Evolutionary conservation across 345 rosid species (phyloP).

Genomic region (Psidium guajava): DNA sequence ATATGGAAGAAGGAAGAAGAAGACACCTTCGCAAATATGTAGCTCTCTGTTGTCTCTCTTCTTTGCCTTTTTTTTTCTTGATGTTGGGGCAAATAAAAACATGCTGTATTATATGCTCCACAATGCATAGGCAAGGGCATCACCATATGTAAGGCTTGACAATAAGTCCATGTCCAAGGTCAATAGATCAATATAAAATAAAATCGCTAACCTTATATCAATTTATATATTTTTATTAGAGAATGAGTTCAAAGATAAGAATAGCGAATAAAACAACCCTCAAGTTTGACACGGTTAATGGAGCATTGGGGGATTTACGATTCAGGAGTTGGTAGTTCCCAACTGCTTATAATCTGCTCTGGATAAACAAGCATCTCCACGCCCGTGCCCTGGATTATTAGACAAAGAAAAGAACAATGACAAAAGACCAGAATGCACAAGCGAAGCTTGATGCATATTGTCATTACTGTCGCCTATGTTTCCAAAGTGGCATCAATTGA

Average conservation of each 20-base stretch:
- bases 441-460: too few relatives aligned
- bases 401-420: too few relatives aligned
- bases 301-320: too few relatives aligned
- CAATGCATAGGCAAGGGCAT: background rate
- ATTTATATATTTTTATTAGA: background rate
- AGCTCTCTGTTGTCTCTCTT: background rate
- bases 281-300: too few relatives aligned
- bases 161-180: background rate
- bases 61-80: background rate
- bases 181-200: background rate
- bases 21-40: background rate
- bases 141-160: background rate
- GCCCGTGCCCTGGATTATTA: too few relatives aligned
- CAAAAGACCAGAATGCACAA: too few relatives aligned
- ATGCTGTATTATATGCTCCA: background rate
- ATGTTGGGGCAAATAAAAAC: background rate
- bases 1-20: background rate
- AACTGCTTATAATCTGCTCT: too few relatives aligned
- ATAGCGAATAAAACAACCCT: background rate
- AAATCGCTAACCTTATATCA: background rate
- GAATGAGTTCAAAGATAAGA: background rate
- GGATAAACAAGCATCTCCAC: too few relatives aligned
- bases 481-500: too few relatives aligned
- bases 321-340: too few relatives aligned
- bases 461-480: too few relatives aligned